These are phyloP conservation scores for Sporothrix brunneoviolacea DNA, from an alignment of 2,329 filamentous ascomycete species.

Conservation along the genomic window DNA sequence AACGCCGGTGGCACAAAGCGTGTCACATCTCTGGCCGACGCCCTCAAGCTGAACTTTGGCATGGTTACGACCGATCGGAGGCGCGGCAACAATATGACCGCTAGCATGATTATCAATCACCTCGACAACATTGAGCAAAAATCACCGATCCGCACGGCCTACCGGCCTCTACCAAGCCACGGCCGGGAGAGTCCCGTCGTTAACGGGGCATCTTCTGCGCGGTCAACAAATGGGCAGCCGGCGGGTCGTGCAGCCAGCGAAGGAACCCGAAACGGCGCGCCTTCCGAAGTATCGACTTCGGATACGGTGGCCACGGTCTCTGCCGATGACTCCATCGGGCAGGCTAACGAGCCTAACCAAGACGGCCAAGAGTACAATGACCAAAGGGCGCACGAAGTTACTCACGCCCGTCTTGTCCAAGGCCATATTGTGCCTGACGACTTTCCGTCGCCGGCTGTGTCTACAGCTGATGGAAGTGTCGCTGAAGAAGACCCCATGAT, in stretches of 20 bases:
- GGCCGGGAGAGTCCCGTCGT: neutral
- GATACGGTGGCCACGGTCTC: neutral
- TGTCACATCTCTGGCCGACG: constrained; percentile 91
- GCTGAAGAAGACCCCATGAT: constrained; percentile 75
- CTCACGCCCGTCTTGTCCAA: constrained; percentile 82
- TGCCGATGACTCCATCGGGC: neutral
- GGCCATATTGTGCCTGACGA: constrained; percentile 95
- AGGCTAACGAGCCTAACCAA: constrained; percentile 29
- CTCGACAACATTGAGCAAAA: constrained; percentile 52
- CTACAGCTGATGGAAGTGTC: constrained; percentile 58
- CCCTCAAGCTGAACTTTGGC: constrained; percentile 93
- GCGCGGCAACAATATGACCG: constrained; percentile 59
- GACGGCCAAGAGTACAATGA: constrained; percentile 59
- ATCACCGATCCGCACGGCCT: constrained; percentile 3
- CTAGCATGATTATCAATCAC: constrained; percentile 69
- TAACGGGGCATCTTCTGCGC: neutral
- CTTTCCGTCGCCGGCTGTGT: constrained; percentile 70
- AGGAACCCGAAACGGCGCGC: neutral
- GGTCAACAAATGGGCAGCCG: neutral
- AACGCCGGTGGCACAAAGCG: constrained; percentile 96
- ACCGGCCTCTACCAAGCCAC: neutral
- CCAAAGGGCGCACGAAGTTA: constrained; percentile 78
- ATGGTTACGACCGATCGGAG: constrained; percentile 84
- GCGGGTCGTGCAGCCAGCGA: neutral
- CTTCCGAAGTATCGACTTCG: neutral